Conservation (phyloP, 2,329 filamentous ascomycete species). For the Xylaria sp. region DNA sequence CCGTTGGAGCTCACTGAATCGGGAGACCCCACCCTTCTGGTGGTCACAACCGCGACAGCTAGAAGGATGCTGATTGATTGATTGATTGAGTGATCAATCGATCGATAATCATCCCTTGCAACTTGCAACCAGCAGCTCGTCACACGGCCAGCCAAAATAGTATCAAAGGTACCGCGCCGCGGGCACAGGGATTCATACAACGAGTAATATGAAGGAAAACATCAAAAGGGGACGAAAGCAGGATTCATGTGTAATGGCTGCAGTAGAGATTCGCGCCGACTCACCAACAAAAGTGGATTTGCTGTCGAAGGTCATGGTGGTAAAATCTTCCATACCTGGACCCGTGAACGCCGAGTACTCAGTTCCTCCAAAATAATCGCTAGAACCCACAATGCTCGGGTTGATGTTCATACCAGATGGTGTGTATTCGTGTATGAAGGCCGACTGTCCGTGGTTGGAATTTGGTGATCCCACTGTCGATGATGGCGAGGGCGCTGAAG, state of each 20-base stretch:
- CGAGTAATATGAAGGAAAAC: not conserved
- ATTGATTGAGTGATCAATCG: no score
- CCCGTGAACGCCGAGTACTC: conserved; percentile 61
- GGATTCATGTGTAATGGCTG: not conserved
- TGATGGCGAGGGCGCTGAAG: conserved; percentile 67
- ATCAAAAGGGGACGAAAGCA: not conserved
- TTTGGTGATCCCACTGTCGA: conserved; percentile 72
- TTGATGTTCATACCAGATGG: conserved; percentile 62
- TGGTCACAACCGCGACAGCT: not conserved
- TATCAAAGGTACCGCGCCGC: not conserved
- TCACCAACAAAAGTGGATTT: conserved; percentile 64
- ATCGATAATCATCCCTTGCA: conserved; percentile 15
- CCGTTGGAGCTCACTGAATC: conserved; percentile 24
- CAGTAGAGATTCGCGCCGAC: conserved; percentile 49
- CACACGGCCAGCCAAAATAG: not conserved
- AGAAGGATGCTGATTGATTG: not conserved
- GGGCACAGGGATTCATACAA: not conserved
- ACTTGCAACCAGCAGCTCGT: conserved; percentile 16
- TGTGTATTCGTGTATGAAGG: conserved; percentile 63
- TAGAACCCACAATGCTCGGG: conserved; percentile 66
- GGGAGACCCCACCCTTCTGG: conserved; percentile 18
- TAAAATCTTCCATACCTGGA: conserved; percentile 56
- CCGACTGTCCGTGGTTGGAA: conserved; percentile 63
- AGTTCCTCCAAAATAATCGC: conserved; percentile 57
- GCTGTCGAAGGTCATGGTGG: conserved; percentile 52